Evolutionary conservation across 164 flowering plant species (phyloP), one percentile per base, ranked within the genome.

Genomic region (Cinnamomum micranthum): DNA sequence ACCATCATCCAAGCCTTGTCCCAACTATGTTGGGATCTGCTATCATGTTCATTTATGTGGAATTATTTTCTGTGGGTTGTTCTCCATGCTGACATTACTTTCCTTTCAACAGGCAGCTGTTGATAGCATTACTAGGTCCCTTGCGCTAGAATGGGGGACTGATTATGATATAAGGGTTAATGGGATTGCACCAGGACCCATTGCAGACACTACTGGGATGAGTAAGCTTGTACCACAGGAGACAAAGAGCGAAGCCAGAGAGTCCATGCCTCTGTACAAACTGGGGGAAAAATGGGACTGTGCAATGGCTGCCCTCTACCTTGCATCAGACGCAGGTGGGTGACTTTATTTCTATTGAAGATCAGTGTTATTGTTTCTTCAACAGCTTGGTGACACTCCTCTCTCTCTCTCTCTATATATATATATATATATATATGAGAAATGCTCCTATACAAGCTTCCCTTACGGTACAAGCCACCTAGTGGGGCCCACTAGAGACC

Each of bases 111-210:
- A 92, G 97, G 97, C 97, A 69, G 94, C 94, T 75, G 89, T 91
- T 72, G 97, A 91, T 84, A 84, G 86, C 67, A 79, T 83, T 50
- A 89, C 94, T 25, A 87, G 94, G 84, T 89, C 86, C 79, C 82
- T 93, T 84, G 97, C 97, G 55, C 73, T 93, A 71, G 98, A 94
- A 72, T 94, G 98, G 98, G 98, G 97, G 9, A 82, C 92, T 13
- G 97, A 92, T 78, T 87, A 92, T 83, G 94, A 90, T 73, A 91
- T 94, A 71, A 86, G 94, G 76, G 98, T 94, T 14, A 92, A 94
- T 70, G 98, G 94, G 55, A 91, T 94, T 79, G 97, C 97, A 52
- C 97, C 97, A 23, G 97, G 98, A 22, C 97, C 95, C 25, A 92
- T 94, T 66, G 89, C 79, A 28, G 98, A 80, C 58, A 94, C 98